Evolutionary conservation across 495 filamentous ascomycete genomes (phyloP), one percentile per base, ranked within the genome.

Genomic region (Tuber microsphaerosporum): DNA sequence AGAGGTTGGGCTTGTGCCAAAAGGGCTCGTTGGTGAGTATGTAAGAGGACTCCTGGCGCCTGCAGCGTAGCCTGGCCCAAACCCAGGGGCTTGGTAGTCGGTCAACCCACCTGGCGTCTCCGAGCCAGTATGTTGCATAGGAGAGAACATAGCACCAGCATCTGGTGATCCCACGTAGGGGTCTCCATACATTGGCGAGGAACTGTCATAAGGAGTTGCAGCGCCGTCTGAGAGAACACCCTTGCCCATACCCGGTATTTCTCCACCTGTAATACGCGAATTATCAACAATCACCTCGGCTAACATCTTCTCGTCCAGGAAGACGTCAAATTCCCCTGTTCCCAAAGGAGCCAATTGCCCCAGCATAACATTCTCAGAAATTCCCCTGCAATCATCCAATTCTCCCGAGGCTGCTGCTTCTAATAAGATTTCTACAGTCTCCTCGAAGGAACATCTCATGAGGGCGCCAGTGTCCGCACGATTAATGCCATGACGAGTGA

Each of bases 371-470:
- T 99, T 99, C 86, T 99, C 95, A 1, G 94, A 97, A 39, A 99
- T 92, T 86, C 95, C 95, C 74, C 93, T 91, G 86, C 96, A 98
- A 84, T 99, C 94, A 81, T 99, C 95, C 31, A 98, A 88, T 84
- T 99, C 95, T 82, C 95, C 95, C 65, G 91, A 90, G 61, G 93
- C 92, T 61, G 95, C 95, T 51, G 95, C 95, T 75, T 99, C 95
- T 43, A 97, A 88, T 41, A 99, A 86, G 85, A 99, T 99, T 83
- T 99, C 95, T 45, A 99, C 95, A 0, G 95, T 99, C 81, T 99
- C 96, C 85, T 99, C 95, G 85, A 99, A 99, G 14, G 95, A 99
- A 87, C 95, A 99, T 83, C 95, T 91, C 95, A 99, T 99, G 81
- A 99, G 87, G 2, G 95, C 95, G 86, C 95, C 95, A 70, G 96